Base-by-base conservation (phyloP, 148 eudicot species). In the Chenopodium album region DNA sequence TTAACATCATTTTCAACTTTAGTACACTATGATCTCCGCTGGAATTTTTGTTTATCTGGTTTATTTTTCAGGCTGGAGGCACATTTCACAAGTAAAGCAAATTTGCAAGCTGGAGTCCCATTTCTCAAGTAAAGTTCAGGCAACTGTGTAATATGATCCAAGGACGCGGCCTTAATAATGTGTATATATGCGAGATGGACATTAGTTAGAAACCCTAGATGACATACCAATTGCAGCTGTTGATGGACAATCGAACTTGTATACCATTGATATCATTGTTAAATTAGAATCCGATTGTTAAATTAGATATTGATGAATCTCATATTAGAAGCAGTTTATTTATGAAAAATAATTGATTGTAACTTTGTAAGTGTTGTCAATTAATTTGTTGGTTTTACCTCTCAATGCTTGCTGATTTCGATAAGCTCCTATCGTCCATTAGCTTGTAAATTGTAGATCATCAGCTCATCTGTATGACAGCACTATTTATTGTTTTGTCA, bases 51-150 rank as follows among this genome's bases (percentile, higher is more conserved):
- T 67, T 73, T 28, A 46, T 26, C 26, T 65, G 63, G 60, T 10
- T 48, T 32, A 70, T 83, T 62, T 62, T 62, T 52, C 88, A 85
- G 86, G 79, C 12, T 77, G 54, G 81, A 81, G 78, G 72, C 81
- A 63, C 76, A 77, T 79, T 81, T 81, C 56, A 85, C 75, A 5
- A 77, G 84, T 75, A 81, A 78, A 47, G 83, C 89, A 83, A 79
- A 71, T 84, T 66, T 81, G 79, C 91, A 93, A 92, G 90, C 84
- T 89, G 88, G 99, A 92, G 85, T 46, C 81, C 81, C 89, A 83
- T 88, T 90, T 92, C 89, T 82, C 86, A 22, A 85, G 82, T 82
- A 90, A 90, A 86, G 89, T 90, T 78, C 89, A 90, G 47, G 64
- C 84, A 31, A 88, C 90, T 77, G 86, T 89, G 75, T 92, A 87